phyloP scores from a whole-genome alignment of 495 filamentous ascomycete genomes.

The Tuber calosporum region DNA sequence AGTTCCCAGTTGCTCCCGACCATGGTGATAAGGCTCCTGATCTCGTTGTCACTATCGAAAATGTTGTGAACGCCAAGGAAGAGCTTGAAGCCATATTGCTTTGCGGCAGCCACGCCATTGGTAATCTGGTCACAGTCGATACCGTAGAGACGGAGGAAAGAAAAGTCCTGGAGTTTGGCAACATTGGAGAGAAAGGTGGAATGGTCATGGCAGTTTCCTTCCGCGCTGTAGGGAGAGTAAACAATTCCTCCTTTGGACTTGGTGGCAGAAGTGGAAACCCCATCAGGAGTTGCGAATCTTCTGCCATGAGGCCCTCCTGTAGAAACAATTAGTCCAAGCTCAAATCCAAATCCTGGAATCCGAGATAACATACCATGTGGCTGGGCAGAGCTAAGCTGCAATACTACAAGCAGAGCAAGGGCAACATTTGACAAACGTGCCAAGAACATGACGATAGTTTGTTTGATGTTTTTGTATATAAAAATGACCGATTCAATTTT shows the following conservation, averaged over 20 bases:
- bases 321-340: constrained; percentile 7
- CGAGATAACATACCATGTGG: constrained; percentile 44
- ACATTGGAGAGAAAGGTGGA: constrained; percentile 59
- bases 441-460: constrained; percentile 15
- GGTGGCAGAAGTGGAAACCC: constrained; percentile 26
- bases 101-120: constrained; percentile 54
- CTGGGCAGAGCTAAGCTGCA: constrained; percentile 45
- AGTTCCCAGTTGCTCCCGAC: constrained; percentile 52
- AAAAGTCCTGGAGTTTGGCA: constrained; percentile 48
- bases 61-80: constrained; percentile 69
- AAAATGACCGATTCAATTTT: not conserved
- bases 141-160: constrained; percentile 69
- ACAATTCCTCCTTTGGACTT: constrained; percentile 52
- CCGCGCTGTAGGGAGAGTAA: constrained; percentile 66
- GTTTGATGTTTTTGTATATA: not conserved
- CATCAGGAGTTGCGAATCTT: constrained; percentile 38
- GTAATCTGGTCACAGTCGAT: constrained; percentile 66
- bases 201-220: constrained; percentile 60
- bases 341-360: not conserved
- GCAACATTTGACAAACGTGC: constrained; percentile 16
- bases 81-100: constrained; percentile 55
- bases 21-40: constrained; percentile 51
- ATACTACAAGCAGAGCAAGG: constrained; percentile 24
- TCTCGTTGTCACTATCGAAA: constrained; percentile 49
- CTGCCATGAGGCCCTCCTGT: constrained; percentile 15